phyloP scores from a whole-genome alignment of 108 stramenopile species.

The Conticribra weissflogii region DNA sequence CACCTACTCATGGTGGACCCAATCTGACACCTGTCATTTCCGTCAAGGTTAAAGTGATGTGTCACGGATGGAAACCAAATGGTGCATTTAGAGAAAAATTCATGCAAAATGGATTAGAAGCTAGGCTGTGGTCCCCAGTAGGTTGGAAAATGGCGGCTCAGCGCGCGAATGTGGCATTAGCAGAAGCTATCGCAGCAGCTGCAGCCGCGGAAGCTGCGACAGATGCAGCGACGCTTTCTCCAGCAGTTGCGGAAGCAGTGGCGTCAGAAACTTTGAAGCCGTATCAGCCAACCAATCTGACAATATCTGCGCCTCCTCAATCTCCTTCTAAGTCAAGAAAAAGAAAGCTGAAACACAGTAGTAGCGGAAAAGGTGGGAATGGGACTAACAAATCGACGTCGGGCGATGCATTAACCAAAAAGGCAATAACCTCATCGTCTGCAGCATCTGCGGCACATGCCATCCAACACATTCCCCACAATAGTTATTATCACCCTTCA shows the following conservation, averaged over 20 bases:
- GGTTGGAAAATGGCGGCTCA: constrained; percentile 21
- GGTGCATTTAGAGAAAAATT: constrained; percentile 31
- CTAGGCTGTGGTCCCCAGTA: constrained; percentile 15
- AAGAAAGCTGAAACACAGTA: not conserved
- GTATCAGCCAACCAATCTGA: not conserved
- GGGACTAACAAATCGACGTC: not conserved
- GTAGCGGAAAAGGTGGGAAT: too few relatives aligned
- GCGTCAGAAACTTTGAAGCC: constrained; percentile 19
- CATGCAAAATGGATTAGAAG: not conserved
- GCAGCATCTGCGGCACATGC: not conserved
- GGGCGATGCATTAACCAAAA: not conserved
- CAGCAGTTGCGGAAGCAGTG: not conserved
- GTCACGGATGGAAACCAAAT: not conserved
- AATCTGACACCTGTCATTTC: constrained; percentile 9
- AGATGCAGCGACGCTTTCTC: not conserved
- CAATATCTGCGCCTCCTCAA: not conserved
- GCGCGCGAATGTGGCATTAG: not conserved
- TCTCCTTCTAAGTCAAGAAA: not conserved
- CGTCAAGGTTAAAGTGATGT: constrained; percentile 28
- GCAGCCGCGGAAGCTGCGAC: not conserved
- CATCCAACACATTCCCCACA: not conserved
- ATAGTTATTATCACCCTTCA: not conserved
- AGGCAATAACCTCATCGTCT: not conserved
- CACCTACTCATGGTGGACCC: constrained; percentile 3
- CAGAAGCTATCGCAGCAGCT: constrained; percentile 1